Evolutionary conservation across 768 basidiomycete genomes (phyloP).

Genomic region (Tylopilus cervinicoccineus): DNA sequence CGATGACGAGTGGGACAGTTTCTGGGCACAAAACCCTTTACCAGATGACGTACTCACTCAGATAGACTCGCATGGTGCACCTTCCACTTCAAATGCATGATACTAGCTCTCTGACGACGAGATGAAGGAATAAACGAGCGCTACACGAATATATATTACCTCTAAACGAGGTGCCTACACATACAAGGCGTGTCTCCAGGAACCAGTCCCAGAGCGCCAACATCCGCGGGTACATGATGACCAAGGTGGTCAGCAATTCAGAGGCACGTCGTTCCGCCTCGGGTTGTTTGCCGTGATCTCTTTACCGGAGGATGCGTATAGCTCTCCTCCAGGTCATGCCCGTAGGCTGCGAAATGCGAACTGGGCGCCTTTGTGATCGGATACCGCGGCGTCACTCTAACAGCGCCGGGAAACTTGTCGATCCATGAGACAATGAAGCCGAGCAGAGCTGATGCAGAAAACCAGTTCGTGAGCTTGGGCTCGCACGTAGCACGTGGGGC

Average conservation of each 20-base stretch:
- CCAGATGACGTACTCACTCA: slow-evolving; percentile 35
- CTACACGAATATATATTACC: neutral
- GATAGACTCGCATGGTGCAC: slow-evolving; percentile 8
- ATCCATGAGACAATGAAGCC: slow-evolving; percentile 25
- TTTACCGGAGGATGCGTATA: slow-evolving; percentile 14
- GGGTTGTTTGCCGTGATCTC: slow-evolving; percentile 12
- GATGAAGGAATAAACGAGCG: slow-evolving; percentile 8
- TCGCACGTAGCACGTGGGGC: neutral
- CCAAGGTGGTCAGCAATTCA: slow-evolving; percentile 5
- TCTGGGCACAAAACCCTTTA: slow-evolving; percentile 41
- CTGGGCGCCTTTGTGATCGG: slow-evolving; percentile 30
- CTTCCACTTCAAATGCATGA: slow-evolving; percentile 14
- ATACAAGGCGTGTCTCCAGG: neutral
- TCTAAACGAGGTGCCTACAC: neutral
- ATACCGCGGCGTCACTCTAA: slow-evolving; percentile 23
- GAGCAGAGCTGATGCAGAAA: slow-evolving; percentile 13
- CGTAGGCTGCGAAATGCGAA: slow-evolving; percentile 21
- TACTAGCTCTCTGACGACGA: neutral
- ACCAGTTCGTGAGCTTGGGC: neutral
- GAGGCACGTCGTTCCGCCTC: slow-evolving; percentile 23
- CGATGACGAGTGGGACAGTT: slow-evolving; percentile 47
- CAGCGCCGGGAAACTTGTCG: slow-evolving; percentile 26
- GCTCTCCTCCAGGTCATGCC: slow-evolving; percentile 21
- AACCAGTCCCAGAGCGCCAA: slow-evolving; percentile 14
- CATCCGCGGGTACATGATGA: neutral